Evolutionary conservation across 2,329 filamentous ascomycete genomes (phyloP).

Genomic region (Ascomycota sp.): DNA sequence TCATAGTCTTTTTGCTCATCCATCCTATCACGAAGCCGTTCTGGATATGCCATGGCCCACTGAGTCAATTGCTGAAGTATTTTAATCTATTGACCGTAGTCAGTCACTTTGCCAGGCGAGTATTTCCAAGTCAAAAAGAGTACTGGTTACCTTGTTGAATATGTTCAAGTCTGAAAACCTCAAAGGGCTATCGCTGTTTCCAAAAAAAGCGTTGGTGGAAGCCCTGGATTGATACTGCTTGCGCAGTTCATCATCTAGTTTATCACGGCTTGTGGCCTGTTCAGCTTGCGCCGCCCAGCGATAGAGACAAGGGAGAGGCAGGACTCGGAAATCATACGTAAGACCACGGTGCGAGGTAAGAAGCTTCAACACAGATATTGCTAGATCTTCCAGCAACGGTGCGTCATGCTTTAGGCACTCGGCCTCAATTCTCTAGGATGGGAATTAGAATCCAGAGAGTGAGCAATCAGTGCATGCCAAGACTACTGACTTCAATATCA

Average conservation of each 20-base stretch:
- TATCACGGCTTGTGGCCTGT: conserved; percentile 37
- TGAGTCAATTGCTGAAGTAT: conserved; percentile 74
- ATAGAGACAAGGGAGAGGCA: neutral
- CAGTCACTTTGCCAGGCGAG: neutral
- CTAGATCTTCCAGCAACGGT: conserved; percentile 54
- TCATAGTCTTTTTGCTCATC: conserved; percentile 60
- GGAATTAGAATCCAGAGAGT: neutral
- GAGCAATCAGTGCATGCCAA: neutral
- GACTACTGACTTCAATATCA: conserved; percentile 54
- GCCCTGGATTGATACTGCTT: conserved; percentile 73
- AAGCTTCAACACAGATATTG: conserved; percentile 70
- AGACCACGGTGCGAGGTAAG: conserved; percentile 83
- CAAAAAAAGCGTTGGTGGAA: conserved; percentile 64
- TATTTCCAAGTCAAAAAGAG: neutral
- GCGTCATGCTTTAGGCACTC: conserved; percentile 71
- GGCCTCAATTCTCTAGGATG: conserved; percentile 53
- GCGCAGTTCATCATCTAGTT: conserved; percentile 83
- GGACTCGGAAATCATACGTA: conserved; percentile 37
- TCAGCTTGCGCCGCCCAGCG: conserved; percentile 1
- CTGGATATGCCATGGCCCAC: conserved; percentile 73
- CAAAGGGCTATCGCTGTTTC: conserved; percentile 44
- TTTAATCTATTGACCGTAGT: conserved; percentile 27
- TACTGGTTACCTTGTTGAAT: conserved; percentile 42
- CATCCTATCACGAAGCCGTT: conserved; percentile 71
- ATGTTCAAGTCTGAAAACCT: conserved; percentile 61